These are phyloP conservation scores for Saccharomycopsis fodiens DNA, from an alignment of 805 yeast genomes.

Conservation along the genomic window DNA sequence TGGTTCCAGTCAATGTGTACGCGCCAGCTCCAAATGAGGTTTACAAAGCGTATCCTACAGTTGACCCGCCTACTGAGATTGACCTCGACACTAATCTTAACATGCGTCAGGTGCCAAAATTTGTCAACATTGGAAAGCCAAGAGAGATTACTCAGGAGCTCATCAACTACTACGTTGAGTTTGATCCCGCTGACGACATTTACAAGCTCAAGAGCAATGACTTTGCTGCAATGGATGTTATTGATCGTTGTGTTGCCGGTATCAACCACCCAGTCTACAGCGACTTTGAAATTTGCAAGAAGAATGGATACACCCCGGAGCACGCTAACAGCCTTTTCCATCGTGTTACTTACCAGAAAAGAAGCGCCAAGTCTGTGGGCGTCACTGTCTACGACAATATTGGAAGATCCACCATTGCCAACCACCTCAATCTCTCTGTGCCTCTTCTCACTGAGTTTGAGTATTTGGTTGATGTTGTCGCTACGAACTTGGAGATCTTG, in stretches of 20 bases:
- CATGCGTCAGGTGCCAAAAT: background rate
- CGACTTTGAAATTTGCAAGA: too few species aligned
- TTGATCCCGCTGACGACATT: background rate
- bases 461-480: background rate
- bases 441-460: background rate
- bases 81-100: background rate
- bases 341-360: background rate
- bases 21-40: too few species aligned
- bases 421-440: background rate
- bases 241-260: background rate
- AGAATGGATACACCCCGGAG: background rate
- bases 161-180: background rate
- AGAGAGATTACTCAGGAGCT: too few species aligned
- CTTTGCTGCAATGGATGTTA: background rate
- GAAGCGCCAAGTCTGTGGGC: too few species aligned
- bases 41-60: too few species aligned
- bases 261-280: too few species aligned
- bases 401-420: background rate
- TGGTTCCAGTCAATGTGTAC: too few species aligned
- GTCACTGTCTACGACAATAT: background rate
- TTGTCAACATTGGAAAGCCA: too few species aligned
- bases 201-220: background rate
- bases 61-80: too few species aligned
- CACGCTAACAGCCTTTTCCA: background rate
- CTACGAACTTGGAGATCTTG: background rate